A percentile compares a stretch with the other conserved stretches of the same genome.
Conservation (phyloP, 371 early-diverging fungal species). For the Nematocida sp. region DNA sequence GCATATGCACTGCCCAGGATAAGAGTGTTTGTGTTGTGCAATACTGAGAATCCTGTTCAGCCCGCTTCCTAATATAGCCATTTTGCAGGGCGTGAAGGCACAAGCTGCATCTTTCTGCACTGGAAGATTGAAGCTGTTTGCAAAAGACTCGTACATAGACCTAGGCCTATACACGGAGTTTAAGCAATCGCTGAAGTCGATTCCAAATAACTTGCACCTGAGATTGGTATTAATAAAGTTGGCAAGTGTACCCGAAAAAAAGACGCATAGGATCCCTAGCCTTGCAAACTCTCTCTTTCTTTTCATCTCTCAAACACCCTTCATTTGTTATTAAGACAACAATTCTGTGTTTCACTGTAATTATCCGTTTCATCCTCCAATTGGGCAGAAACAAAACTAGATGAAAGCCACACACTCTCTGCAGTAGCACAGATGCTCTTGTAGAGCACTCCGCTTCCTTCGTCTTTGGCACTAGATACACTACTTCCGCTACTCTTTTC, state of each 20-base stretch:
- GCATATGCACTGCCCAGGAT: constrained; percentile 39
- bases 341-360: not conserved
- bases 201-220: constrained; percentile 46
- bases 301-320: constrained; percentile 31
- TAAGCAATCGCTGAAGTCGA: constrained; percentile 45
- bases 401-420: not conserved
- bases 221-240: not conserved
- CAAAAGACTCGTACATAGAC: constrained; percentile 50
- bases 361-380: constrained; percentile 19
- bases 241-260: not conserved
- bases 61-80: constrained; percentile 23
- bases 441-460: not conserved
- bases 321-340: not conserved
- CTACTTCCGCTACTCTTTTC: too few species aligned
- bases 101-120: constrained; percentile 49
- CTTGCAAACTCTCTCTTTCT: not conserved
- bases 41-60: constrained; percentile 2
- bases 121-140: constrained; percentile 55
- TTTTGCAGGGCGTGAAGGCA: constrained; percentile 38
- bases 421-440: not conserved
- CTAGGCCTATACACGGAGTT: constrained; percentile 51
- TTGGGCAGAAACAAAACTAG: constrained; percentile 30
- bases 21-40: constrained; percentile 17
- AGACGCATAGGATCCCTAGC: not conserved
- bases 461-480: not conserved